Evolutionary conservation across 495 filamentous ascomycete genomes (phyloP).

Genomic region (Friedmanniomyces endolithicus): DNA sequence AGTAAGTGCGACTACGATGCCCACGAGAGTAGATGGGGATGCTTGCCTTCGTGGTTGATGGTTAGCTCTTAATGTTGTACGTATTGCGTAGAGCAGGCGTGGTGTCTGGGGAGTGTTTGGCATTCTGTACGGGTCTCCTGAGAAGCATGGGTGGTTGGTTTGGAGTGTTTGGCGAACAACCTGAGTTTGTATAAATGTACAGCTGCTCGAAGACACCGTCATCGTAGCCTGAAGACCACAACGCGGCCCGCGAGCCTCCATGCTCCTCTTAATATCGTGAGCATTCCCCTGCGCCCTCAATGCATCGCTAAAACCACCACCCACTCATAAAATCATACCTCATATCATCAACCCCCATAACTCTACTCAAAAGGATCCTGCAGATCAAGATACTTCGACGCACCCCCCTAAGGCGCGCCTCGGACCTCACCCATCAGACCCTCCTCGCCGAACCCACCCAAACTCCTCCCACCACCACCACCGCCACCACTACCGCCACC

Average conservation of each 20-base stretch:
- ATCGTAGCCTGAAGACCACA: no score
- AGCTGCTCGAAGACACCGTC: no score
- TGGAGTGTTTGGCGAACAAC: no score
- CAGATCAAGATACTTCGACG: background rate
- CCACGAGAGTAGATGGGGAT: background rate
- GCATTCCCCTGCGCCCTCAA: background rate
- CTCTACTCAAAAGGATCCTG: background rate
- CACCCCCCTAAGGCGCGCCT: background rate
- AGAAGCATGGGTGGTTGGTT: background rate
- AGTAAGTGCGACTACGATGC: background rate
- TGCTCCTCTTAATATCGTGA: background rate
- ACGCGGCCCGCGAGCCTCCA: no score
- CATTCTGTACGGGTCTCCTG: background rate
- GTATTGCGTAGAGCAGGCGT: background rate
- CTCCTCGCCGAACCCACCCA: background rate
- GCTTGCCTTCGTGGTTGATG: background rate
- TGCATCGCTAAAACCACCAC: background rate
- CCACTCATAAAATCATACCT: background rate
- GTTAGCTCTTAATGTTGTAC: background rate
- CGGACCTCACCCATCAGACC: background rate
- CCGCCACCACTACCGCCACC: slow-evolving; percentile 1
- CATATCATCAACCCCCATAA: background rate
- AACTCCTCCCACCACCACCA: background rate
- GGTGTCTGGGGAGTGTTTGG: background rate
- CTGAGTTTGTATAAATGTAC: no score